Evolutionary conservation across 2,329 filamentous ascomycete genomes (phyloP), one percentile per base, ranked within the genome.

Genomic region (Tolypocladium sp.): DNA sequence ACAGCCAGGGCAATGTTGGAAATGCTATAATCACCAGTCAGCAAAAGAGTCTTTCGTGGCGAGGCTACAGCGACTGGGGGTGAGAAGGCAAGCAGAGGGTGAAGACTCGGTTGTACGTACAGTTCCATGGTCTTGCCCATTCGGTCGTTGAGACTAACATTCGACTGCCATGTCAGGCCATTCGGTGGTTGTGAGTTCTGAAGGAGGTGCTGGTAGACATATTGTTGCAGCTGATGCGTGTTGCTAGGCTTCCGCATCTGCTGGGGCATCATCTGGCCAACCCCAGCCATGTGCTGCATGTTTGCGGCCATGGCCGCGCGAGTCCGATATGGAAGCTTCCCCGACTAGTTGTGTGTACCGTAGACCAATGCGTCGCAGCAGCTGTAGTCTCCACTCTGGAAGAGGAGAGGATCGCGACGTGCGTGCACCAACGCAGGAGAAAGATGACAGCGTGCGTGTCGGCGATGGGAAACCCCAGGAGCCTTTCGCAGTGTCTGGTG

Each of bases 261-360:
- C 62, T 76, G 73, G 65, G 74, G 73, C 70, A 79, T 74, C 71
- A 79, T 77, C 60, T 74, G 74, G 70, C 73, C 76, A 63, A 72
- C 74, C 61, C 72, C 73, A 68, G 73, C 76, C 80, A 84, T 83
- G 67, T 82, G 81, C 70, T 79, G 78, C 73, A 84, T 79, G 65
- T 83, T 84, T 69, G 79, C 81, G 75, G 82, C 82, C 82, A 85
- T 85, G 73, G 79, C 79, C 76, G 78, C 78, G 62, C 59, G 59
- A 52, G 57, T 59, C 51, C 60, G 60, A 57, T 61, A 35, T 58
- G 61, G 51, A 59, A 65, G 60, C 62, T 44, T 62, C 60, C 67
- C 66, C 64, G 57, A 60, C 57, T 63, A 57, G 49, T 58, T 20
- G 42, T n/a, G 10, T 51, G 25, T 38, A 15, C 17, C 20, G 56